phyloP scores from a whole-genome alignment of 2,329 filamentous ascomycete genomes.

The Pseudogymnoascus sp. region DNA sequence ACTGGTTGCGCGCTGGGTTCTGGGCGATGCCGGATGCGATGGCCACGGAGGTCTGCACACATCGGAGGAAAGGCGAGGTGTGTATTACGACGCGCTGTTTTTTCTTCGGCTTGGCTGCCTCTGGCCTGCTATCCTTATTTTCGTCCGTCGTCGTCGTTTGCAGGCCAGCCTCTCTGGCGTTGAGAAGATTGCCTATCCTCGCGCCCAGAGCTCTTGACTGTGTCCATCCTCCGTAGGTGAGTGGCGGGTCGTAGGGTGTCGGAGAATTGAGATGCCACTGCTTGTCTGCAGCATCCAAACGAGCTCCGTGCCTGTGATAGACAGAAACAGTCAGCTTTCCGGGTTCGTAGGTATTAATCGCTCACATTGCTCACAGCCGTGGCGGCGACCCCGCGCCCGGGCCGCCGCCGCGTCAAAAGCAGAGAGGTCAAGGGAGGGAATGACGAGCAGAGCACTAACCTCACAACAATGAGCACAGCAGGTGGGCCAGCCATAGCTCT shows the following conservation, averaged over 20 bases:
- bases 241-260: conserved; percentile 88
- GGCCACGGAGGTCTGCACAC: conserved; percentile 83
- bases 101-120: conserved; percentile 39
- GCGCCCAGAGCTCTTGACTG: conserved; percentile 77
- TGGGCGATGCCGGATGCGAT: conserved; percentile 80
- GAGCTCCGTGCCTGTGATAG: conserved; percentile 69
- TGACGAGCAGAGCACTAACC: conserved; percentile 30
- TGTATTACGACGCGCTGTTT: conserved; percentile 80
- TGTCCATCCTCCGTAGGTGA: conserved; percentile 90
- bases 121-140: conserved; percentile 15
- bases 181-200: conserved; percentile 70
- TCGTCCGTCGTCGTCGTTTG: conserved; percentile 25
- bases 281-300: conserved; percentile 89
- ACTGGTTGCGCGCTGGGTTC: conserved; percentile 35
- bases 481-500: conserved; percentile 41
- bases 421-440: not conserved
- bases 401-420: not conserved
- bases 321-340: not conserved
- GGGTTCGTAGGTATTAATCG: not conserved
- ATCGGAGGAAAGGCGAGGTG: conserved; percentile 88
- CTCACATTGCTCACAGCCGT: not conserved
- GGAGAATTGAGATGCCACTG: conserved; percentile 91
- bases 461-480: conserved; percentile 45
- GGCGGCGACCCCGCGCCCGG: not conserved
- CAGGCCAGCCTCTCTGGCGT: conserved; percentile 38